These are phyloP conservation scores for Berkeleyomyces basicola DNA, from an alignment of 2,329 filamentous ascomycete species.

Conservation along the genomic window DNA sequence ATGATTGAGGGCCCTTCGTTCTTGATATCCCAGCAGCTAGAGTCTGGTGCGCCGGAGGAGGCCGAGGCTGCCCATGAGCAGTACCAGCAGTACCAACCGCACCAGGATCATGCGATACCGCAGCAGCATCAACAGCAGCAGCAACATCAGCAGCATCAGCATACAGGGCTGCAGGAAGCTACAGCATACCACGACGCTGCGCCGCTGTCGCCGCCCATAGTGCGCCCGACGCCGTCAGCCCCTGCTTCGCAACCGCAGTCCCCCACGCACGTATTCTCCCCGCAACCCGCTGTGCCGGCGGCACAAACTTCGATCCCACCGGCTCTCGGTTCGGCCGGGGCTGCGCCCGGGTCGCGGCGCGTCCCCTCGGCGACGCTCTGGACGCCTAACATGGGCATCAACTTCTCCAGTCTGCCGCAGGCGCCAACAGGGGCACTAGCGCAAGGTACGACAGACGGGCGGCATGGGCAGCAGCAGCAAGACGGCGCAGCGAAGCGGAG, in stretches of 20 bases:
- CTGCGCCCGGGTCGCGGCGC: background rate
- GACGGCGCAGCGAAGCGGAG: conserved; percentile 14
- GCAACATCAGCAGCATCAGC: conserved; percentile 9
- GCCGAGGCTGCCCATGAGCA: background rate
- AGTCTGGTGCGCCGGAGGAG: background rate
- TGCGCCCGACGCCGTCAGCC: conserved; percentile 37
- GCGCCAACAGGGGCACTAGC: conserved; percentile 17
- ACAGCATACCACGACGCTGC: conserved; percentile 28
- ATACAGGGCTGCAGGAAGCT: conserved; percentile 15
- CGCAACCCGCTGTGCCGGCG: background rate
- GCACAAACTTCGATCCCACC: background rate
- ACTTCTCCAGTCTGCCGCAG: conserved; percentile 39
- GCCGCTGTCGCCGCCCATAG: conserved; percentile 40
- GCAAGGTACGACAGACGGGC: conserved; percentile 16
- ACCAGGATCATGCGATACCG: conserved; percentile 13
- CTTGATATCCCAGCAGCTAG: conserved; percentile 8
- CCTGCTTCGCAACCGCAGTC: conserved; percentile 15
- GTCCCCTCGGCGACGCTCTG: conserved; percentile 32
- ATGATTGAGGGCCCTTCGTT: conserved; percentile 15
- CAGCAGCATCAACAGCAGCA: conserved; percentile 18
- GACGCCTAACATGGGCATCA: conserved; percentile 68
- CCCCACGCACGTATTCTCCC: conserved; percentile 8
- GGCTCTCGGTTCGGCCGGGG: conserved; percentile 19
- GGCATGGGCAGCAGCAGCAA: conserved; percentile 17
- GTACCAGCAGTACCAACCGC: background rate